Conservation (phyloP, 345 rosid species). For the Arabidopsis thaliana region DNA sequence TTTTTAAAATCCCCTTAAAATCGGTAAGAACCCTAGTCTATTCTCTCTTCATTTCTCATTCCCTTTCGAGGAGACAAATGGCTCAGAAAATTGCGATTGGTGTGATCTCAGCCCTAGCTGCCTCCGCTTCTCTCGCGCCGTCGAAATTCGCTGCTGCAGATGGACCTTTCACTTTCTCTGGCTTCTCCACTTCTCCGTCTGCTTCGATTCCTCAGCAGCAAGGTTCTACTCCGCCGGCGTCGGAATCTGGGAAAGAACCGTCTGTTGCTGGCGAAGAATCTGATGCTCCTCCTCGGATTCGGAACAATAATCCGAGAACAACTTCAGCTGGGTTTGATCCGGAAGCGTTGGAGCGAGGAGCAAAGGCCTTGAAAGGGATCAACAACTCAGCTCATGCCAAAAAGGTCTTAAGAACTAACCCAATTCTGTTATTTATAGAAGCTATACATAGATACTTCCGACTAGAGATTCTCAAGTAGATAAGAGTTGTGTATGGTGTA, state of each 20-base stretch:
- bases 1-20: neutral
- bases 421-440: neutral
- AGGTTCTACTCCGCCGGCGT: conserved; percentile 35
- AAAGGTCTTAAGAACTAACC: conserved; percentile 52
- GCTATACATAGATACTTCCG: conserved; percentile 3
- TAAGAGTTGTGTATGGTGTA: neutral
- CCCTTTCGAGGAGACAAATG: conserved; percentile 45
- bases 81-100: conserved; percentile 63
- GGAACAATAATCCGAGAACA: conserved; percentile 83
- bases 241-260: conserved; percentile 44
- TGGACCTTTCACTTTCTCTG: conserved; percentile 63
- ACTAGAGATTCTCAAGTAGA: neutral
- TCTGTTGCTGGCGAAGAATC: conserved; percentile 48
- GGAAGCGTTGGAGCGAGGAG: conserved; percentile 89
- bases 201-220: conserved; percentile 42
- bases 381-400: conserved; percentile 69
- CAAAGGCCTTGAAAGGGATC: conserved; percentile 71
- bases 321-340: conserved; percentile 90
- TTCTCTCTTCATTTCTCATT: neutral
- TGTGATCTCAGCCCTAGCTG: conserved; percentile 70
- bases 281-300: conserved; percentile 50
- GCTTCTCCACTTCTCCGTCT: conserved; percentile 47
- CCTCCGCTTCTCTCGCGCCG: conserved; percentile 59
- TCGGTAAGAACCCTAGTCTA: conserved; percentile 1
- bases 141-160: conserved; percentile 59